Evolutionary conservation across 805 yeast species (phyloP), one percentile per base, ranked within the genome.

Genomic region (Sugiyamaella chiloensis): DNA sequence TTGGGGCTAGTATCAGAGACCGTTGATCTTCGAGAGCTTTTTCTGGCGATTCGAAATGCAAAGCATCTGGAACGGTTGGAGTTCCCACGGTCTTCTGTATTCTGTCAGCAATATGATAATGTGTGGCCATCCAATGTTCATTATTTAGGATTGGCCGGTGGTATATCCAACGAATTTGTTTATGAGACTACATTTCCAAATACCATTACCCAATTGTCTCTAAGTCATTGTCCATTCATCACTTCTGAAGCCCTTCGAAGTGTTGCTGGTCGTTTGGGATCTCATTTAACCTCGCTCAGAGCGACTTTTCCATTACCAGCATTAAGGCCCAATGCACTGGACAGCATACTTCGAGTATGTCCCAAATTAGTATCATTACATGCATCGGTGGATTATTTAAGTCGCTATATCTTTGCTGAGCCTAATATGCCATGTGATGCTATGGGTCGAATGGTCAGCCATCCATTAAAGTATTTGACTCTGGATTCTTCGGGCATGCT

Each of bases 241-340:
- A 76, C 76, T 35, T 85, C 84, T 21, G 74, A 70, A 42, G 80
- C 95, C 0, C 70, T 90, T 17, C 79, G 81, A 53, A 71, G 73
- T 23, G 66, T 91, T 47, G 65, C 89, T 14, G 67, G 72, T 26
- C 76, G 77, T 39, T 74, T 85, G 40, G 98, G 98, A 0, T 73
- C 70, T 23, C 76, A 80, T 51, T 66, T 91, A 45, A 76, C 71
- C 29, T 73, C 78, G 21, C 68, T 91, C 20, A 75, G 81, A 39
- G 80, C 90, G 20, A 81, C 80, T 52, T 93, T 87, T 60, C 99
- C 99, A 1, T 80, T 91, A 90, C 96, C 96, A 0, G 79, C 82
- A 1, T 68, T 91, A 26, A 71, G 75, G 26, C 80, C 76, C 7
- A 77, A 79, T 52, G 81, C 95, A 0, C 68, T 90, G 56, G 96